These are phyloP conservation scores for Vaccinium myrtillus DNA, from an alignment of 148 eudicot species.

Conservation along the genomic window DNA sequence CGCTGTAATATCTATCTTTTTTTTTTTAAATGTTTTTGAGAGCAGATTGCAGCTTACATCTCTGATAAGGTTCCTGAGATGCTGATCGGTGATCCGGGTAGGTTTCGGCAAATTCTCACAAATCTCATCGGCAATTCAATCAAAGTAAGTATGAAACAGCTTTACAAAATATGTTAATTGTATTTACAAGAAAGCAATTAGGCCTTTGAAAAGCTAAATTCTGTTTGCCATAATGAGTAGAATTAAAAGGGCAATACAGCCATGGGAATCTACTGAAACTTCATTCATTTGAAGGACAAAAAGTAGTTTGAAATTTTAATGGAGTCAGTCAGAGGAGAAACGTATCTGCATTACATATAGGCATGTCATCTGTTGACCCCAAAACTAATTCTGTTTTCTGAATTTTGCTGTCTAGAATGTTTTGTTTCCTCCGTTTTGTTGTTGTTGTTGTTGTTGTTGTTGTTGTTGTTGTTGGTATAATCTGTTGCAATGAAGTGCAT, in stretches of 20 bases:
- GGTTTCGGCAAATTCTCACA: constrained; percentile 92
- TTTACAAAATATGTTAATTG: background rate
- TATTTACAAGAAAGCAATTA: background rate
- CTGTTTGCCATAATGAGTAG: background rate
- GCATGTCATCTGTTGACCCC: background rate
- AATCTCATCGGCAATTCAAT: constrained; percentile 95
- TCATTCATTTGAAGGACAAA: background rate
- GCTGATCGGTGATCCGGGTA: constrained; percentile 92
- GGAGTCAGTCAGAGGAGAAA: background rate
- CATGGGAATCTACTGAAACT: background rate
- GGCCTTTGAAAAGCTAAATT: background rate
- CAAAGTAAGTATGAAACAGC: constrained; percentile 57
- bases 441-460: background rate
- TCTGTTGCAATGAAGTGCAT: background rate
- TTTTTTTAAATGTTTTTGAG: constrained; percentile 13
- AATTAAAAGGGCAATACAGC: background rate
- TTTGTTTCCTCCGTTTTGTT: background rate
- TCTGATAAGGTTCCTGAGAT: constrained; percentile 76
- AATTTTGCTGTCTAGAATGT: background rate
- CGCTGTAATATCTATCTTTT: background rate
- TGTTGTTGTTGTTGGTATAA: background rate
- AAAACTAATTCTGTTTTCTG: background rate
- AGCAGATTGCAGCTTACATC: constrained; percentile 83
- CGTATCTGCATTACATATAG: background rate
- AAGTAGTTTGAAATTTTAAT: background rate